A percentile compares a stretch with the other conserved stretches of the same genome.
These are phyloP conservation scores for Aspergillus sp. DNA, from an alignment of 2,329 filamentous ascomycete genomes.

Conservation along the genomic window DNA sequence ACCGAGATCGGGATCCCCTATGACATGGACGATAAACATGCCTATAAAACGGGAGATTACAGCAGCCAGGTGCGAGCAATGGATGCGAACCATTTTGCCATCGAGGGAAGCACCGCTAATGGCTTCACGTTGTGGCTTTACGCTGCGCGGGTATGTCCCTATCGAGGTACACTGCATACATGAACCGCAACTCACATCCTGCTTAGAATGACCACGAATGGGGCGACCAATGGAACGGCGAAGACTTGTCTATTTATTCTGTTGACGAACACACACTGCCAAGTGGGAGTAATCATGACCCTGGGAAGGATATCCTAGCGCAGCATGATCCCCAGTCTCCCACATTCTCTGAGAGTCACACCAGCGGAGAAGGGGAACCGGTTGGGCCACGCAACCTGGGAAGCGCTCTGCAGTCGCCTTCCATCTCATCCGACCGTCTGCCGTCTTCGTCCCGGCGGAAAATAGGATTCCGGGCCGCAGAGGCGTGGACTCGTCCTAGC, in stretches of 20 bases:
- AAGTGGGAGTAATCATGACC: constrained; percentile 15
- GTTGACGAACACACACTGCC: constrained; percentile 62
- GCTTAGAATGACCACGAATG: constrained; percentile 70
- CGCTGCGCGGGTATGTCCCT: constrained; percentile 52
- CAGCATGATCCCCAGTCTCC: constrained; percentile 37
- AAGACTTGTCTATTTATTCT: constrained; percentile 87
- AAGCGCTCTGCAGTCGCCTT: constrained; percentile 51
- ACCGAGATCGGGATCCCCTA: constrained; percentile 97
- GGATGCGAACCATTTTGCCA: constrained; percentile 89
- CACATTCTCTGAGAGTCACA: constrained; percentile 45
- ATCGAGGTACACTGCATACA: too few relatives aligned
- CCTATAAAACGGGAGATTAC: constrained; percentile 93
- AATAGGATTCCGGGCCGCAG: constrained; percentile 76
- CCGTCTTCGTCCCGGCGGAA: constrained; percentile 47
- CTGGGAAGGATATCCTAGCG: constrained; percentile 30
- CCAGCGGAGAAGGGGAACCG: constrained; percentile 34
- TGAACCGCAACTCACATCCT: too few relatives aligned
- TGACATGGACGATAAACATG: constrained; percentile 95
- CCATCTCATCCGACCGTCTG: constrained; percentile 48
- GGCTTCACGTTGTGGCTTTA: constrained; percentile 91
- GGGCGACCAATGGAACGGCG: constrained; percentile 95
- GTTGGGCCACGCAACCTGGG: constrained; percentile 71
- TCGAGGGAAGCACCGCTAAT: constrained; percentile 74
- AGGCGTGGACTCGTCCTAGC: constrained; percentile 82
- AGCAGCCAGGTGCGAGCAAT: constrained; percentile 83